Base-by-base conservation (phyloP, 108 stramenopile genomes). In the Nitzschia sp. region DNA sequence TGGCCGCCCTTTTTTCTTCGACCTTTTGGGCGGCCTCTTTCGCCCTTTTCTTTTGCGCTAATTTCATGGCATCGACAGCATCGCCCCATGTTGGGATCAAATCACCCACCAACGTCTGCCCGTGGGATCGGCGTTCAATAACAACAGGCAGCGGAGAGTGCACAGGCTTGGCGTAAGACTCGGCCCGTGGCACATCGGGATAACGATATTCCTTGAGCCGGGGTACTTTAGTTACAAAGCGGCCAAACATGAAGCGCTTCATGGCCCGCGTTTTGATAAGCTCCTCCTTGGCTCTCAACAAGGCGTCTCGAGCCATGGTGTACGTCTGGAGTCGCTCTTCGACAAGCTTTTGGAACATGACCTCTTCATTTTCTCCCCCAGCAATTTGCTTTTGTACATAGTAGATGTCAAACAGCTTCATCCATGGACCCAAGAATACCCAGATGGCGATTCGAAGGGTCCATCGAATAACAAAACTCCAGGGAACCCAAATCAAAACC, bases 381-480 rank as follows among this genome's bases (percentile, higher is more conserved):
- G 54, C 28, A 31, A n/a, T 33, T 26, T 72, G 29, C 55, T 64
- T 71, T 19, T 70, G 62, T 29, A 82, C 54, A 24, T 74, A 49
- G 57, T 26, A 74, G 3, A 79, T 58, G 55, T 93, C 92, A 24
- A 83, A 60, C 21, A 85, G 59, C 59, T 83, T 91, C 90, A 91
- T 91, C 90, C 87, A 91, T 25, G 71, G 90, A 46, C 90, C 90
- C 64, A 91, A 76, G 9, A 76, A 56, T 17, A 63, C 48, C 84
- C 84, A 88, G 2, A 82, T 74, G 25, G 72, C 23, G 51, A 87
- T 64, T 56, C 83, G 78, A n/a, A 75, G 26, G 17, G 67, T 65
- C 82, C 84, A 90, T 30, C 62, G 76, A 29, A 85, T 19, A 17
- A 90, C 15, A 38, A 79, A 85, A 23, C 67, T 51, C 84, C 83